Evolutionary conservation across 78 protist genomes (phyloP).

Genomic region (Dictyostelium intermedium): DNA sequence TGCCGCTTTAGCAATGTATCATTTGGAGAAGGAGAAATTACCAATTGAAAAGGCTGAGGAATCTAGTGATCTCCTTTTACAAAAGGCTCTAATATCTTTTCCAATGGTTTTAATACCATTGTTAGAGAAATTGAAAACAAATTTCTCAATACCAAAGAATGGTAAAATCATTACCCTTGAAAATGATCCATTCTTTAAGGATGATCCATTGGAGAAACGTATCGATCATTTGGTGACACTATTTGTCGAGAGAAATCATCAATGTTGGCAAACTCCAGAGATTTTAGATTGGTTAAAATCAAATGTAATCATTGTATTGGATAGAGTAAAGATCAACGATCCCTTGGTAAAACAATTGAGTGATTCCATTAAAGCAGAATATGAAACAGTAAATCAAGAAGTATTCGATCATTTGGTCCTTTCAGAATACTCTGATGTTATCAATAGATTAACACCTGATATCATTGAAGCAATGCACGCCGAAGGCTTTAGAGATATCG

Average conservation of each 20-base stretch:
- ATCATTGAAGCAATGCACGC: conserved; percentile 46
- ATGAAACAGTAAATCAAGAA: conserved; percentile 22
- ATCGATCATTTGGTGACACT: conserved; percentile 45
- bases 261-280: conserved; percentile 29
- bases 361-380: conserved; percentile 5
- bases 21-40: neutral
- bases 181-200: conserved; percentile 25
- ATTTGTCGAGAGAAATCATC: conserved; percentile 64
- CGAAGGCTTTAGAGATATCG: conserved; percentile 37
- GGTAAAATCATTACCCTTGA: neutral
- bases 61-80: neutral
- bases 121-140: conserved; percentile 26
- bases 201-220: neutral
- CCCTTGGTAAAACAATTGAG: neutral
- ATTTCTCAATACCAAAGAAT: neutral
- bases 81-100: conserved; percentile 63
- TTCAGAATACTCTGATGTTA: conserved; percentile 62
- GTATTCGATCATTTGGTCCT: conserved; percentile 47
- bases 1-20: conserved; percentile 31
- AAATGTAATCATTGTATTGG: neutral
- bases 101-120: conserved; percentile 68
- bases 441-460: conserved; percentile 64
- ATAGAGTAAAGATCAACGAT: neutral
- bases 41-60: neutral
- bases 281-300: conserved; percentile 33